A percentile compares a stretch with the other conserved stretches of the same genome.
These are phyloP conservation scores for Brassica balearica DNA, from an alignment of 441 rosid genomes.

Conservation along the genomic window DNA sequence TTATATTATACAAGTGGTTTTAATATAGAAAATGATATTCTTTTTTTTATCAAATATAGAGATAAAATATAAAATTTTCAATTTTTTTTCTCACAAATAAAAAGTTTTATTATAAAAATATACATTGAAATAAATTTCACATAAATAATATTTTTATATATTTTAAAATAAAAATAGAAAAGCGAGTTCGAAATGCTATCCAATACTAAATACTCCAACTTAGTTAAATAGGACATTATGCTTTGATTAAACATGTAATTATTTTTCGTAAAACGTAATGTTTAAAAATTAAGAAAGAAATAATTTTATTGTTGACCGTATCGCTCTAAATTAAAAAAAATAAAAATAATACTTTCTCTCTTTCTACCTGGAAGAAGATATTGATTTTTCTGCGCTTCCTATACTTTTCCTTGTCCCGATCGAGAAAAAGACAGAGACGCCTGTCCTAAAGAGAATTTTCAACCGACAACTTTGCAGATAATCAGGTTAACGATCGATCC, in stretches of 20 bases:
- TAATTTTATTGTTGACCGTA: slow-evolving; percentile 1
- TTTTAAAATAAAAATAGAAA: no score
- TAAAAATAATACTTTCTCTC: background rate
- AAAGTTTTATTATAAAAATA: no score
- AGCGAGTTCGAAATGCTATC: no score
- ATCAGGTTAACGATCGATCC: background rate
- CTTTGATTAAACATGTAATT: background rate
- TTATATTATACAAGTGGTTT: no score
- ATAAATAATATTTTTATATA: no score
- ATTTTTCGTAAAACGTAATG: background rate
- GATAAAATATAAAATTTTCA: no score
- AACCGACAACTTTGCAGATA: slow-evolving; percentile 4
- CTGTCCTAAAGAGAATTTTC: slow-evolving; percentile 9
- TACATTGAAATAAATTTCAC: no score
- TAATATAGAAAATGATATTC: no score
- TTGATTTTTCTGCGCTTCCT: background rate
- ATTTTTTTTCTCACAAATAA: no score
- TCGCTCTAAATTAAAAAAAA: background rate
- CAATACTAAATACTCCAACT: no score
- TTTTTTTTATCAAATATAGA: no score
- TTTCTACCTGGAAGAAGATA: background rate
- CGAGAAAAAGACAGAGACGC: slow-evolving; percentile 4
- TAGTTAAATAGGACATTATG: background rate
- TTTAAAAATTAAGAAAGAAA: background rate
- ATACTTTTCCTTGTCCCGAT: slow-evolving; percentile 8